Percentiles rank a stretch among this genome's conserved stretches.
Evolutionary conservation across 345 rosid species (phyloP).

Genomic region (Psidium guajava): DNA sequence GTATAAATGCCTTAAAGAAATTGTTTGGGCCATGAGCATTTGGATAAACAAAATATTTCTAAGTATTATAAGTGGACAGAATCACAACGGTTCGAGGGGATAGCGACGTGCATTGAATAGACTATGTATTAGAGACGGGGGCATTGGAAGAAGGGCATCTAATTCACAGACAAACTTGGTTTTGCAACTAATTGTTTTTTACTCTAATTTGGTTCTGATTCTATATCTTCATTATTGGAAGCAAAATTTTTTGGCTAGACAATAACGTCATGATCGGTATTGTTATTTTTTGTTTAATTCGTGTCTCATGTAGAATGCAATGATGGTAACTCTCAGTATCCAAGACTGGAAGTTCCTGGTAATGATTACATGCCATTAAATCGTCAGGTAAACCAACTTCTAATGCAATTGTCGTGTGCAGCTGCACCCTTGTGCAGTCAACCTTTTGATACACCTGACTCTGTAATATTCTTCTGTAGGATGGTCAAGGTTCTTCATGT

Average conservation of each 20-base stretch:
- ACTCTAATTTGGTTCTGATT: neutral
- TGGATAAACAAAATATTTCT: neutral
- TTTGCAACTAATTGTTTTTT: neutral
- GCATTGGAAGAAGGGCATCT: neutral
- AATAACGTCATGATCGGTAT: neutral
- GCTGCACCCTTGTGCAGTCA: neutral
- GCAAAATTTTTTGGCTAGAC: neutral
- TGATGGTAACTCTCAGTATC: slow-evolving; percentile 54
- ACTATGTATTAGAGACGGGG: neutral
- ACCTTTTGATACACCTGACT: neutral
- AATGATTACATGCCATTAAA: slow-evolving; percentile 53
- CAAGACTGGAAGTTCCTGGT: slow-evolving; percentile 59
- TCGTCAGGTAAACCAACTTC: slow-evolving; percentile 35
- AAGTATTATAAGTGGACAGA: neutral
- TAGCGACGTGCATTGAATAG: neutral
- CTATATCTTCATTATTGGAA: neutral
- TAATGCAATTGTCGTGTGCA: neutral
- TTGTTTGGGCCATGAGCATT: neutral
- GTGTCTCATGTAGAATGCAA: slow-evolving; percentile 31
- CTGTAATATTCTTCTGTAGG: slow-evolving; percentile 8
- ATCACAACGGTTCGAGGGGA: neutral
- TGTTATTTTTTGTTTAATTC: neutral
- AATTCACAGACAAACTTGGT: neutral
- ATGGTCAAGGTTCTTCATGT: slow-evolving; percentile 20
- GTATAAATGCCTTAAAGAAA: neutral